Percentiles rank a stretch among this genome's conserved stretches.
Conservation (phyloP, 495 filamentous ascomycete species). For the Parachaetomium inaequale region DNA sequence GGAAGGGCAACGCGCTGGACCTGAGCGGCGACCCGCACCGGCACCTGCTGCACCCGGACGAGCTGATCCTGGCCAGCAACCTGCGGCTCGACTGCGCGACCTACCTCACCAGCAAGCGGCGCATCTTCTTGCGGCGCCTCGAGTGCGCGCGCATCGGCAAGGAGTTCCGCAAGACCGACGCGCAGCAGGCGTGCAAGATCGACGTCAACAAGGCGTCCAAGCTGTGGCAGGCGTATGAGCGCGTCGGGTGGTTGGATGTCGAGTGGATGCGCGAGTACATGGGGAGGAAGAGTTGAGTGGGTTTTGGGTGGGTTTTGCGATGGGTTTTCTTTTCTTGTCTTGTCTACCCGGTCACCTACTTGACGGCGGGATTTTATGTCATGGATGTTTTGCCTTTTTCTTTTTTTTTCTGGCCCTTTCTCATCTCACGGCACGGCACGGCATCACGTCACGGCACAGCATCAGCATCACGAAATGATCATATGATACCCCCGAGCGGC, state of each 20-base stretch:
- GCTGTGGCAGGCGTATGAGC: slow-evolving; percentile 87
- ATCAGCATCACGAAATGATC: slow-evolving; percentile 15
- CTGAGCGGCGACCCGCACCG: slow-evolving; percentile 74
- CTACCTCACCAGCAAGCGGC: slow-evolving; percentile 91
- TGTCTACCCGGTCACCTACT: background rate
- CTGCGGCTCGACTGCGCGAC: slow-evolving; percentile 84
- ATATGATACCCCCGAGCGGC: slow-evolving; percentile 20
- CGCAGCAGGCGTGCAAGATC: slow-evolving; percentile 95
- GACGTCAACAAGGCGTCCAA: slow-evolving; percentile 99
- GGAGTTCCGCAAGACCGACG: slow-evolving; percentile 96
- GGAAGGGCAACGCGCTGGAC: slow-evolving; percentile 79
- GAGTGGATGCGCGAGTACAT: slow-evolving; percentile 56
- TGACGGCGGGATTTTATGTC: background rate
- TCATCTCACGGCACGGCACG: background rate
- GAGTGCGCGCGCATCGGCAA: slow-evolving; percentile 66
- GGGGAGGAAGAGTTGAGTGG: slow-evolving; percentile 4
- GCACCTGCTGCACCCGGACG: slow-evolving; percentile 72
- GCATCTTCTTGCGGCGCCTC: slow-evolving; percentile 79
- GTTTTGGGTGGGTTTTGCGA: background rate
- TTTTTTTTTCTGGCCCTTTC: background rate
- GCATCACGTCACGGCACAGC: slow-evolving; percentile 15
- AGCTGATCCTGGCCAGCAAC: slow-evolving; percentile 71
- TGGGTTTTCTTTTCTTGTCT: slow-evolving; percentile 7
- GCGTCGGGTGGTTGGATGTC: slow-evolving; percentile 79
- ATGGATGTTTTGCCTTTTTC: background rate